These are phyloP conservation scores for Pestalotiopsis fici DNA, from an alignment of 2,329 filamentous ascomycete species.

Conservation along the genomic window DNA sequence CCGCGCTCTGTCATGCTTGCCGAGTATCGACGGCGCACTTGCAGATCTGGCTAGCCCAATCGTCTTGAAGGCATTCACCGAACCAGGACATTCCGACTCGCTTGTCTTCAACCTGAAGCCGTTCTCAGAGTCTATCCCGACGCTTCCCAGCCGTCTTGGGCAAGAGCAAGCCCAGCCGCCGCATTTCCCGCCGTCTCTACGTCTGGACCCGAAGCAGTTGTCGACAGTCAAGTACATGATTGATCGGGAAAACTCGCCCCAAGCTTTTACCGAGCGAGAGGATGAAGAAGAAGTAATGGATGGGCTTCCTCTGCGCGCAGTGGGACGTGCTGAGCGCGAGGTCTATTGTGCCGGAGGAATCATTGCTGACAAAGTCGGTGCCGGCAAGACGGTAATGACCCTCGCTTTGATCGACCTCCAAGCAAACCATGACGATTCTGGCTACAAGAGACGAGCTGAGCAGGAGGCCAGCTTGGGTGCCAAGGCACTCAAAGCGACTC, in stretches of 20 bases:
- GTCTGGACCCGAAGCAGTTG: conserved; percentile 22
- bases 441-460: conserved; percentile 21
- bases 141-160: background rate
- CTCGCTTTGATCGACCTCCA: conserved; percentile 37
- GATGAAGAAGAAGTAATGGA: conserved; percentile 36
- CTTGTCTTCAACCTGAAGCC: background rate
- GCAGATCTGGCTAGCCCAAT: background rate
- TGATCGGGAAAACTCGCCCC: conserved; percentile 18
- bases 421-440: conserved; percentile 16
- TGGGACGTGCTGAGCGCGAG: conserved; percentile 28
- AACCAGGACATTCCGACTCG: conserved; percentile 1
- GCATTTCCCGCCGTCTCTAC: background rate
- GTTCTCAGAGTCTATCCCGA: conserved; percentile 5
- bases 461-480: conserved; percentile 11
- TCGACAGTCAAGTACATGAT: conserved; percentile 33
- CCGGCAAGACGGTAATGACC: conserved; percentile 43
- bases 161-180: background rate
- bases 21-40: background rate
- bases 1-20: conserved; percentile 4
- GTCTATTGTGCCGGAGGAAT: conserved; percentile 36
- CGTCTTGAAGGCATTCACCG: background rate
- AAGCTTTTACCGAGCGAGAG: conserved; percentile 35
- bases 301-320: conserved; percentile 32
- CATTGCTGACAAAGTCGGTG: conserved; percentile 44
- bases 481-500: conserved; percentile 33